These are phyloP conservation scores for Pseudocercospora ulei DNA, from an alignment of 2,329 filamentous ascomycete species.

Conservation along the genomic window DNA sequence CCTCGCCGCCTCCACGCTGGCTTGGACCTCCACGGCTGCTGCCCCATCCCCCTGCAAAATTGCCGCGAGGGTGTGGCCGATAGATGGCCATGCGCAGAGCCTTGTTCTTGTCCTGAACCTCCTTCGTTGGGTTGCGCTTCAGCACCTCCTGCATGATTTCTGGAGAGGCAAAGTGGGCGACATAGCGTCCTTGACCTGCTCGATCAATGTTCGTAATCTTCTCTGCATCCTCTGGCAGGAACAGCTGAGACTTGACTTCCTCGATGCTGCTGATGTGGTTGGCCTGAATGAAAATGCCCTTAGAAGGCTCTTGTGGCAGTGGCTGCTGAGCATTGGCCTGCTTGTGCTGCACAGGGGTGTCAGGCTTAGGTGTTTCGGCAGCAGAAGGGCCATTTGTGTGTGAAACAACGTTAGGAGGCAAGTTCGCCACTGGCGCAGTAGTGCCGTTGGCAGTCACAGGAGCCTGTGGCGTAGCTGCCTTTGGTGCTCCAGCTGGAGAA, in stretches of 20 bases:
- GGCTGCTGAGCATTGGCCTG: constrained; percentile 20
- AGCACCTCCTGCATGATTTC: constrained; percentile 76
- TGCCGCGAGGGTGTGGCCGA: constrained; percentile 51
- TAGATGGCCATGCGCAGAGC: constrained; percentile 42
- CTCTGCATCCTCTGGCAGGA: constrained; percentile 68
- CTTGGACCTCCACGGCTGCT: constrained; percentile 52
- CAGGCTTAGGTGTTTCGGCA: constrained; percentile 33
- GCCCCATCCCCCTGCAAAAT: constrained; percentile 52
- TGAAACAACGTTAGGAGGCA: constrained; percentile 33
- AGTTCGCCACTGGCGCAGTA: constrained; percentile 25
- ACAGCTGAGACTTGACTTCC: constrained; percentile 63
- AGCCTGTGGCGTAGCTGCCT: constrained; percentile 25
- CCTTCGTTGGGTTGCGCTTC: constrained; percentile 62
- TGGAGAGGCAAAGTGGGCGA: constrained; percentile 69
- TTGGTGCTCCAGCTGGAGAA: constrained; percentile 26
- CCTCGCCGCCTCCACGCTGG: constrained; percentile 50
- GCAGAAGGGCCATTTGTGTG: constrained; percentile 46
- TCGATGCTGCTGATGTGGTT: constrained; percentile 56
- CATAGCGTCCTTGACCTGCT: constrained; percentile 69
- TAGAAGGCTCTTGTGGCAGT: constrained; percentile 42
- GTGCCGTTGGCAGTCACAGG: constrained; percentile 28
- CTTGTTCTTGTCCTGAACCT: constrained; percentile 54
- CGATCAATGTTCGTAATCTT: constrained; percentile 64
- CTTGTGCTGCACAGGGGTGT: constrained; percentile 45
- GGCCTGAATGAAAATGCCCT: constrained; percentile 76